Conservation (phyloP, 768 basidiomycete species). For the Russula foetens region DNA sequence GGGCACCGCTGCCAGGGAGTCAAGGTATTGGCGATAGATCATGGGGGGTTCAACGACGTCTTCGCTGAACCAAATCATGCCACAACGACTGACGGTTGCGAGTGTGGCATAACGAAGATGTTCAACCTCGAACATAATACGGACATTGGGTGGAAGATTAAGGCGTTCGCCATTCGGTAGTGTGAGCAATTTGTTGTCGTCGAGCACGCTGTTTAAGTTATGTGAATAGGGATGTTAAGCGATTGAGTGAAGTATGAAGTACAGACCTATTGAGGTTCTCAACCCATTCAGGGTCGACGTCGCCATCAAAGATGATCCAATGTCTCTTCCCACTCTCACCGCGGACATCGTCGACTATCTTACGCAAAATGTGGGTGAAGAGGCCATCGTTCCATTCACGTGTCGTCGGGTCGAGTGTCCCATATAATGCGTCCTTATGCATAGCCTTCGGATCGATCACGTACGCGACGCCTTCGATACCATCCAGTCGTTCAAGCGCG, state of each 20-base stretch:
- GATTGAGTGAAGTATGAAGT: not conserved
- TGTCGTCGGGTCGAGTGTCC: constrained; percentile 93
- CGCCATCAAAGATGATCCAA: constrained; percentile 99
- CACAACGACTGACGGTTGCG: constrained; percentile 98
- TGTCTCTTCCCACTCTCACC: constrained; percentile 95
- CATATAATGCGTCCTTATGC: constrained; percentile 96
- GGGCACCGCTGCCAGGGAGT: constrained; percentile 61
- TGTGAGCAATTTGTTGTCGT: constrained; percentile 96
- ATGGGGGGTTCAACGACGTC: constrained; percentile 87
- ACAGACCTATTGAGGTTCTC: constrained; percentile 95
- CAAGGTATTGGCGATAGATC: constrained; percentile 87
- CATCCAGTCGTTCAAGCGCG: constrained; percentile 86
- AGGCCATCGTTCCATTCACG: constrained; percentile 99
- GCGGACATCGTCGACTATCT: constrained; percentile 97
- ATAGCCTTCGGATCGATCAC: constrained; percentile 99
- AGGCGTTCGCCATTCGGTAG: constrained; percentile 97
- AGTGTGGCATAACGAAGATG: constrained; percentile 94
- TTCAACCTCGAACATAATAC: constrained; percentile 99
- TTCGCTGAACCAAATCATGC: constrained; percentile 99
- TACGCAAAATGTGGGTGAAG: constrained; percentile 95
- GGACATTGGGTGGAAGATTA: constrained; percentile 91
- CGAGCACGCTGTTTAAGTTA: constrained; percentile 65
- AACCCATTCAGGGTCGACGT: constrained; percentile 99
- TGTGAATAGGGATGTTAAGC: not conserved
- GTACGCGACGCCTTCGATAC: constrained; percentile 86